These are phyloP conservation scores for Erodium trifolium DNA, from an alignment of 441 rosid species.

Conservation along the genomic window DNA sequence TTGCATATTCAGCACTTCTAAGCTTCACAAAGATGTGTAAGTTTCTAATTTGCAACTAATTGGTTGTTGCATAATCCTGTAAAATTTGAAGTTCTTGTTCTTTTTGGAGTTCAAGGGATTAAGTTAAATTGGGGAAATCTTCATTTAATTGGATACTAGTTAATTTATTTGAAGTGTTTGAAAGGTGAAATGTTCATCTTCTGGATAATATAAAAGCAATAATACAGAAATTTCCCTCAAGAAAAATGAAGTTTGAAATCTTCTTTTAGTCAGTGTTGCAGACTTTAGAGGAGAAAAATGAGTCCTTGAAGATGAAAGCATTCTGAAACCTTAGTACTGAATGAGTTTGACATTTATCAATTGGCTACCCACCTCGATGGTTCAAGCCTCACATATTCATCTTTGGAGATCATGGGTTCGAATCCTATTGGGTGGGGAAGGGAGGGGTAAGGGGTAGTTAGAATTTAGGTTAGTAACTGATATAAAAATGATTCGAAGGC, in stretches of 20 bases:
- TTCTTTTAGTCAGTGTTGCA: background rate
- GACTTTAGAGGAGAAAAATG: background rate
- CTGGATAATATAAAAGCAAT: background rate
- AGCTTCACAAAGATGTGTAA: constrained; percentile 67
- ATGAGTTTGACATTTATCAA: background rate
- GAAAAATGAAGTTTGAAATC: background rate
- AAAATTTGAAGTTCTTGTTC: background rate
- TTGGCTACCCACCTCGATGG: background rate
- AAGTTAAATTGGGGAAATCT: background rate
- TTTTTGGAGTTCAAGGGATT: background rate
- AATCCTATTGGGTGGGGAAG: too few relatives aligned
- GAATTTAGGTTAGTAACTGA: too few relatives aligned
- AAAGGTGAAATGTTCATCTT: background rate
- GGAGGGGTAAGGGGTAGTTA: too few relatives aligned
- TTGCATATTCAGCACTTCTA: constrained; percentile 49
- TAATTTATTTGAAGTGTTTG: too few relatives aligned
- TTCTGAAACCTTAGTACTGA: background rate
- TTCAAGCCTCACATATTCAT: too few relatives aligned
- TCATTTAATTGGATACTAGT: background rate
- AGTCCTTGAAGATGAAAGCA: background rate
- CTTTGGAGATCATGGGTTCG: too few relatives aligned
- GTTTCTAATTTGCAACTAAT: constrained; percentile 23
- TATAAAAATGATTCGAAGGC: too few relatives aligned
- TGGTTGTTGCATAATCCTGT: background rate
- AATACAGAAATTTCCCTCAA: background rate